Base-by-base conservation (phyloP, 2,329 filamentous ascomycete species). In the Trichoderma oligosporum region DNA sequence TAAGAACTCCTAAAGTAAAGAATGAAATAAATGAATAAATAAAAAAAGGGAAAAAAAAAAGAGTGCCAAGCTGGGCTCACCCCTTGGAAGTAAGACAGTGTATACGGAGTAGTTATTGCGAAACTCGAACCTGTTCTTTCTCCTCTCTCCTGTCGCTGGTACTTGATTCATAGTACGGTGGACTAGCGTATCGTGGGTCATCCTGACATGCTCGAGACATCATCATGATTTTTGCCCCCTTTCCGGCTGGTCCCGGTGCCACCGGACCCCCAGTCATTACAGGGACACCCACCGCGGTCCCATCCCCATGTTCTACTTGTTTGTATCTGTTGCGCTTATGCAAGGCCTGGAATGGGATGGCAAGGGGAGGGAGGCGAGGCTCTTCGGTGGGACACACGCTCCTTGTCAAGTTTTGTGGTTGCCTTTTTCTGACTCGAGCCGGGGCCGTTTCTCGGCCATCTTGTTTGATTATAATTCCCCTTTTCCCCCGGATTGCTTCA, bases 201-300 rank as follows among this genome's bases (percentile, higher is more conserved):
- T 55, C 57, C 49, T 49, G 57, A 59, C 57, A 42, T 49, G 41
- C 38, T 41, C 44, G 49, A 55, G 29, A 47, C 57, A 59, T 56
- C 52, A 56, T 59, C 24, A n/a, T 20, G 29, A 33, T n/a, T 35
- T 55, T 45, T 45, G 14, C 41, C 52, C 57, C 57, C 44, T 56
- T 49, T 59, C 57, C 57, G 57, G 57, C 35, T 59, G 51, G 57
- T 56, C 57, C 57, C 57, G 57, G 53, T 54, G 51, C 53, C 53
- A 56, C 38, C 38, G 51, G 56, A 45, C 51, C 31, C 51, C 51
- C 49, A n/a, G 39, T 47, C 35, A 14, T n/a, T 31, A 53, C 49
- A 5, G 31, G 31, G 31, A 42, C 51, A 22, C 41, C 41, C 41
- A 11, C 44, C 7, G 25, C 42, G 20, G 24, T 7, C 24, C 42